phyloP scores from a whole-genome alignment of 75 land plant species.

The Pinus taeda region DNA sequence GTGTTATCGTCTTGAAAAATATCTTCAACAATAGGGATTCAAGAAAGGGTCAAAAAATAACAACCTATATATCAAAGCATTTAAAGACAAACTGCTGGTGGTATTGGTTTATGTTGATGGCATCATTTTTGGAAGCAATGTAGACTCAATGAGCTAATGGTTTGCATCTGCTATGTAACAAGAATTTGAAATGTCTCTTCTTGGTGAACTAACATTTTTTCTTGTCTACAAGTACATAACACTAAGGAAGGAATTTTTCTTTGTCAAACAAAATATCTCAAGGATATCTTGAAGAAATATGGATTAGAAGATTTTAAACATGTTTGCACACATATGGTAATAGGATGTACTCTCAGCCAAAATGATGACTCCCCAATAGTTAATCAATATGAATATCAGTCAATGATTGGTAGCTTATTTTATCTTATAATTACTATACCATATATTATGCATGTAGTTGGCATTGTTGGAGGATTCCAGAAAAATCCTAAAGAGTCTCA shows the following conservation, averaged over 20 bases:
- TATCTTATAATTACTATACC: background rate
- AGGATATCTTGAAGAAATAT: background rate
- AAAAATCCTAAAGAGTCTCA: background rate
- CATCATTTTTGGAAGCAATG: no score
- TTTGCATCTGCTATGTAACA: no score
- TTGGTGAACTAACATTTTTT: no score
- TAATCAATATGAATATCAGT: background rate
- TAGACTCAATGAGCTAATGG: no score
- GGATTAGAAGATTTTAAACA: background rate
- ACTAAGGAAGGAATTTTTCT: background rate
- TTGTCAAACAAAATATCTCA: background rate
- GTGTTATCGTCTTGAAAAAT: no score
- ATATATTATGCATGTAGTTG: background rate
- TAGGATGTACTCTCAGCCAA: background rate
- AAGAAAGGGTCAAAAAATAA: no score
- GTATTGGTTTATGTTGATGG: no score
- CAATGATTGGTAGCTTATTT: background rate
- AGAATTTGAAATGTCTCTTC: no score
- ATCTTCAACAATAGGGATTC: no score
- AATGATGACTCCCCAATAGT: background rate
- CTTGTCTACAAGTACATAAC: no score
- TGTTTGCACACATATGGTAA: background rate
- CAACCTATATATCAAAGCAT: no score
- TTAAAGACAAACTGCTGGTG: no score
- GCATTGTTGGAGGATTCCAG: background rate